A percentile compares a stretch with the other conserved stretches of the same genome.
These are phyloP conservation scores for Trichoderma simmonsii DNA, from an alignment of 2,329 filamentous ascomycete species.

Conservation along the genomic window DNA sequence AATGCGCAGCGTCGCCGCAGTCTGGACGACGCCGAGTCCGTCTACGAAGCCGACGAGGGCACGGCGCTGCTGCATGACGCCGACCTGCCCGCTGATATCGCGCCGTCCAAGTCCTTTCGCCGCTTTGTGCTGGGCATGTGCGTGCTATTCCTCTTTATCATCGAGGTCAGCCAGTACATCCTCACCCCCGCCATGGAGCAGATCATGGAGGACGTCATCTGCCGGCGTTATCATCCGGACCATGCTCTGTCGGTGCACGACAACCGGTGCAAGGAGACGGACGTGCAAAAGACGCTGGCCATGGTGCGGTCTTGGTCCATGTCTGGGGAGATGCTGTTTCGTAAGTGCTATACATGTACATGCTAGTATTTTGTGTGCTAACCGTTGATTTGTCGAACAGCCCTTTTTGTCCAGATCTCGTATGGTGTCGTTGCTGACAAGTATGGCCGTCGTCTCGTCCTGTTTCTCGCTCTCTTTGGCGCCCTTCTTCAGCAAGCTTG, in stretches of 20 bases:
- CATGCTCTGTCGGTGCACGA: constrained; percentile 37
- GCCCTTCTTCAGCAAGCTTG: constrained; percentile 29
- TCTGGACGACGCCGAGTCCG: not conserved
- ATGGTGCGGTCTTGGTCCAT: constrained; percentile 47
- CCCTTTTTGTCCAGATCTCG: constrained; percentile 43
- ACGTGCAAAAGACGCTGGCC: constrained; percentile 51
- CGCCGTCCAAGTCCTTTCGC: constrained; percentile 28
- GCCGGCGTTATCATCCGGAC: constrained; percentile 46
- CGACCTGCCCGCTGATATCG: constrained; percentile 21
- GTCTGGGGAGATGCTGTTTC: constrained; percentile 46
- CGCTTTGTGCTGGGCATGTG: constrained; percentile 33
- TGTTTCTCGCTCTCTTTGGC: constrained; percentile 37
- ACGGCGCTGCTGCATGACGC: constrained; percentile 24
- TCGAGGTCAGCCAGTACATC: constrained; percentile 40
- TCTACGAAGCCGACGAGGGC: constrained; percentile 19
- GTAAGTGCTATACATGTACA: constrained; percentile 28
- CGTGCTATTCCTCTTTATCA: constrained; percentile 40
- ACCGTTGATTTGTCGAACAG: constrained; percentile 22
- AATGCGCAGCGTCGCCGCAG: not conserved
- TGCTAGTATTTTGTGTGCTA: not conserved
- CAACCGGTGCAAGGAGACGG: constrained; percentile 45
- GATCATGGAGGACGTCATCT: constrained; percentile 53
- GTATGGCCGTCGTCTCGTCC: constrained; percentile 42
- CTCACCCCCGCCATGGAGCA: constrained; percentile 44
- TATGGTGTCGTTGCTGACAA: constrained; percentile 47